These are phyloP conservation scores for Plicaturopsis crispa DNA, from an alignment of 768 basidiomycete species.

Conservation along the genomic window DNA sequence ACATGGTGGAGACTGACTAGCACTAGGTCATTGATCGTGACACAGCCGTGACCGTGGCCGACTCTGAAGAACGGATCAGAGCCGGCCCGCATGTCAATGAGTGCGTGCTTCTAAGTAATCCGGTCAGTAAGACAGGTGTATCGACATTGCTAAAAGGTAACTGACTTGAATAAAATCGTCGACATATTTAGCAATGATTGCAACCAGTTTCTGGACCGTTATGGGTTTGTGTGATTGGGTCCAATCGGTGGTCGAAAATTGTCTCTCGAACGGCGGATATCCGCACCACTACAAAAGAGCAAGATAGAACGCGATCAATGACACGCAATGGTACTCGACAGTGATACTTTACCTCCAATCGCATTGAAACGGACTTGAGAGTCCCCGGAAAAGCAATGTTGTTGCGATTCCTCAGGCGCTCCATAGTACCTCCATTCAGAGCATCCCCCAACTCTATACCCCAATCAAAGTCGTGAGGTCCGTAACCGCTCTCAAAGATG, in stretches of 20 bases:
- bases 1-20: conserved; percentile 80
- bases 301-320: conserved; percentile 4
- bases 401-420: conserved; percentile 44
- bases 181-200: conserved; percentile 73
- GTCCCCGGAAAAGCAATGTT: conserved; percentile 67
- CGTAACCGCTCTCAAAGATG: conserved; percentile 49
- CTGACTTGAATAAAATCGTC: conserved; percentile 57
- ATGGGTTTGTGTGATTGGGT: conserved; percentile 71
- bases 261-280: conserved; percentile 67
- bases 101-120: conserved; percentile 35
- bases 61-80: conserved; percentile 60
- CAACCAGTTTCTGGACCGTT: conserved; percentile 68
- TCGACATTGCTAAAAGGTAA: conserved; percentile 2
- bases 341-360: conserved; percentile 64
- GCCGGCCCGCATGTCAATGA: conserved; percentile 58
- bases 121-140: conserved; percentile 14
- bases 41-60: conserved; percentile 29
- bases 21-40: conserved; percentile 59
- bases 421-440: conserved; percentile 48
- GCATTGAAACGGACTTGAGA: conserved; percentile 76
- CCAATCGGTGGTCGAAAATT: conserved; percentile 80
- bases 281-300: conserved; percentile 50
- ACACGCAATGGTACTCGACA: not conserved
- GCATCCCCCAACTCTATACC: conserved; percentile 63
- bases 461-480: conserved; percentile 43